Conservation (phyloP, 352 stramenopile genomes). For the Peronospora destructor region DNA sequence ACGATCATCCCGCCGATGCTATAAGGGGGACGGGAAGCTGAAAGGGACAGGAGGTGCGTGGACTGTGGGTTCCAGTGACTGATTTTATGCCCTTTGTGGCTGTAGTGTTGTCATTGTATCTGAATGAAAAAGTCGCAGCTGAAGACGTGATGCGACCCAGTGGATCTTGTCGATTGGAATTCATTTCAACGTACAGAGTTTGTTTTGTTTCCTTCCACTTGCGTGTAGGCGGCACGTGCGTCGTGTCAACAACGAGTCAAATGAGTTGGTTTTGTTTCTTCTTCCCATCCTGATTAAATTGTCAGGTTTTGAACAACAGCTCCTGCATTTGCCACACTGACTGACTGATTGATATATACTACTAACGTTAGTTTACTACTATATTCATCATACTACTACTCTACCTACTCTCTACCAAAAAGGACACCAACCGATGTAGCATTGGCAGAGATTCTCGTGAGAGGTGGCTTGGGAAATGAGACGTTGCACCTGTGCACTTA, state of each 20-base stretch:
- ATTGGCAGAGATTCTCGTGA: constrained; percentile 98
- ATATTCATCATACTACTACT: no score
- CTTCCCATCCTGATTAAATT: no score
- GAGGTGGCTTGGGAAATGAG: constrained; percentile 98
- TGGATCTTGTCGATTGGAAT: constrained; percentile 18
- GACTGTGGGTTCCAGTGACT: constrained; percentile 2
- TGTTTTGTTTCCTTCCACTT: constrained; percentile 10
- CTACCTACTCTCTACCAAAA: no score
- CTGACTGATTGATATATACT: no score
- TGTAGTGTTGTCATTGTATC: constrained; percentile 3
- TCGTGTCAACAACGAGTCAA: no score
- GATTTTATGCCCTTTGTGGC: neutral
- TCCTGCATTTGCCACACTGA: no score
- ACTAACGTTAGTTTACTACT: neutral
- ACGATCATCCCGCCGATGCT: constrained; percentile 12
- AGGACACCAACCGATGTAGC: constrained; percentile 98
- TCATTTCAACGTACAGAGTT: constrained; percentile 12
- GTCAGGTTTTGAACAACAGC: no score
- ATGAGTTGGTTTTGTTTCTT: no score
- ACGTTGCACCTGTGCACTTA: constrained; percentile 88
- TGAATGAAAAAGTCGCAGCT: constrained; percentile 7
- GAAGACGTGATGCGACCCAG: constrained; percentile 4
- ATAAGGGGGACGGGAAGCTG: neutral
- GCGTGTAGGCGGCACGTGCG: constrained; percentile 2
- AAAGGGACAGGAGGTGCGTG: neutral